Base-by-base conservation (phyloP, 2,329 filamentous ascomycete genomes). In the Cadophora sp. region DNA sequence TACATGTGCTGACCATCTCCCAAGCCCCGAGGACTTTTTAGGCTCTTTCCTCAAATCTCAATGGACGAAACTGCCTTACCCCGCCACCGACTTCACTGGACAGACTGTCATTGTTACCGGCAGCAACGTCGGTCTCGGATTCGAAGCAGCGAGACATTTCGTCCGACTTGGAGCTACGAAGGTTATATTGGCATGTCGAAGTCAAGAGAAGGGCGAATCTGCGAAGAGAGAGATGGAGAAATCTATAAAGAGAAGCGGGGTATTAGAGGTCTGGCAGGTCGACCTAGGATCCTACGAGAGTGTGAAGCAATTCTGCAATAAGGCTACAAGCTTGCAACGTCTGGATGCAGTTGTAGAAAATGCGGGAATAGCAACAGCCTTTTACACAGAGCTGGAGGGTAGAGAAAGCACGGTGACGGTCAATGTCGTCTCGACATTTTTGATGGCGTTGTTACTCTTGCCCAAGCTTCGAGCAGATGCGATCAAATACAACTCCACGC, bases 241-340 rank as follows among this genome's bases (percentile, higher is more conserved):
- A 16, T 68, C 36, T 47, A 71, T 68, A 16, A 64, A 65, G 39
- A 53, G 62, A 24, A 56, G 59, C 27, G 61, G 58, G 13, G 61
- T 71, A 11, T 51, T 73, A 13, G 72, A 85, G 51, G 83, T 86
- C 14, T 87, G 84, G 84, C 63, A 77, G 13, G 71, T 87, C 4
- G 84, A 87, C 71, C 79, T 87, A 70, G 72, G 71, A 16, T 81
- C 77, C 20, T 84, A 83, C 70, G 79, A 80, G 3, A 83, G 80
- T 39, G 79, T 87, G 45, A 74, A 78, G 60, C 75, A 73, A 1
- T 87, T 88, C 66, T 80, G 78, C 3, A 71, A 62, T 0, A 78
- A 79, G 2, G 73, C 79, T 1, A 67, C 58, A 4, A 73, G 78
- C n/a, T 75, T 84, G 16, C 68, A 77, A 1, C 78, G 81, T 2